A percentile compares a stretch with the other conserved stretches of the same genome.
These are phyloP conservation scores for Yamadazyma buinensis DNA, from an alignment of 1,139 yeast species.

Conservation along the genomic window DNA sequence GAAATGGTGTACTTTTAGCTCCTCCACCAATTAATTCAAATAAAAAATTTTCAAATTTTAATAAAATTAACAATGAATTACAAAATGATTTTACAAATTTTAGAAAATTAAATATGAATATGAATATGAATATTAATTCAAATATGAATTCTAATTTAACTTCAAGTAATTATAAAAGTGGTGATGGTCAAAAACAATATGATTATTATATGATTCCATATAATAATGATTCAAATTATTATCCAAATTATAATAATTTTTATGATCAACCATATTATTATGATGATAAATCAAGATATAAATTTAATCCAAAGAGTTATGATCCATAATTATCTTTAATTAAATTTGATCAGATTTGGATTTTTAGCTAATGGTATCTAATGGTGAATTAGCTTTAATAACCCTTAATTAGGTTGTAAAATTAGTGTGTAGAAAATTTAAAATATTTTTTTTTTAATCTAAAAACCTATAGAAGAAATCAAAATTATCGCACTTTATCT, in stretches of 20 bases:
- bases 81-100: too few species aligned
- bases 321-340: constrained; percentile 2
- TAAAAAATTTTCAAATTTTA: constrained; percentile 5
- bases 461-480: too few species aligned
- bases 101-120: too few species aligned
- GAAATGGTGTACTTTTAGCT: constrained; percentile 44
- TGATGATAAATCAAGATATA: not conserved
- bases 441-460: too few species aligned
- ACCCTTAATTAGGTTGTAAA: too few species aligned
- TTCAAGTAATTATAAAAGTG: not conserved
- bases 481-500: too few species aligned
- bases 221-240: not conserved
- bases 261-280: not conserved
- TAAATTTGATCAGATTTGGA: too few species aligned
- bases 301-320: constrained; percentile 2
- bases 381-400: too few species aligned
- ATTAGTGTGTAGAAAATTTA: too few species aligned
- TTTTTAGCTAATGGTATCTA: too few species aligned
- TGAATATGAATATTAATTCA: too few species aligned
- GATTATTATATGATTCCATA: constrained; percentile 5
- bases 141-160: too few species aligned
- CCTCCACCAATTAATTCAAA: constrained; percentile 69
- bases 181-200: not conserved
- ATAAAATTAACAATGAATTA: not conserved
- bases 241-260: not conserved